Evolutionary conservation across 495 filamentous ascomycete species (phyloP).

Genomic region (Xylona heveae): DNA sequence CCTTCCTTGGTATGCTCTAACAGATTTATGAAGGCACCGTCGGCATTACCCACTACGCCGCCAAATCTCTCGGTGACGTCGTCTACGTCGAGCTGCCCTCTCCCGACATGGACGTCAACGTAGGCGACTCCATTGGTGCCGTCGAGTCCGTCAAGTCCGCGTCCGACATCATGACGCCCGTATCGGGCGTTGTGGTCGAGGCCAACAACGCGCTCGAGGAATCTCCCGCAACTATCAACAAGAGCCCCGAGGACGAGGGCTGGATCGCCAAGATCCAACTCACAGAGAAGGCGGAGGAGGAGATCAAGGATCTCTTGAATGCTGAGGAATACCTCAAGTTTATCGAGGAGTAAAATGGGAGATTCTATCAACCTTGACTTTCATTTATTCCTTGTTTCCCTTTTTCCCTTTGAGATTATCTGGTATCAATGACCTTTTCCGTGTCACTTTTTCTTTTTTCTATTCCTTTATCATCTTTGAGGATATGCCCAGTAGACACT

Average conservation of each 20-base stretch:
- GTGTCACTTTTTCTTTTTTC: too few species aligned
- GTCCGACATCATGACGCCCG: slow-evolving; percentile 81
- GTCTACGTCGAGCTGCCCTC: slow-evolving; percentile 88
- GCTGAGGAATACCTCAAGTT: slow-evolving; percentile 49
- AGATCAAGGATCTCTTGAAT: slow-evolving; percentile 57
- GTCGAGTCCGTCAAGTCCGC: slow-evolving; percentile 97
- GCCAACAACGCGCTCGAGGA: slow-evolving; percentile 57
- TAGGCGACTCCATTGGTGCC: slow-evolving; percentile 69
- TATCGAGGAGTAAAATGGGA: slow-evolving; percentile 33
- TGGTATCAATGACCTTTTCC: too few species aligned
- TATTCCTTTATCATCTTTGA: too few species aligned
- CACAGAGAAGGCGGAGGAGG: slow-evolving; percentile 32
- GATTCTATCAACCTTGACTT: too few species aligned
- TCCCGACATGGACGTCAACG: slow-evolving; percentile 33
- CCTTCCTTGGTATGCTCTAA: not conserved
- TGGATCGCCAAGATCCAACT: slow-evolving; percentile 86
- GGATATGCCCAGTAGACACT: too few species aligned
- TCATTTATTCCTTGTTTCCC: too few species aligned
- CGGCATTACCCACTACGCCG: slow-evolving; percentile 81
- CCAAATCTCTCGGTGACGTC: slow-evolving; percentile 79
- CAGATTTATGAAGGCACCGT: slow-evolving; percentile 33
- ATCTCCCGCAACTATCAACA: slow-evolving; percentile 69
- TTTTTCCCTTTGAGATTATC: too few species aligned
- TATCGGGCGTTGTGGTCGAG: slow-evolving; percentile 50
- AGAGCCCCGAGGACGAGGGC: slow-evolving; percentile 62